These are phyloP conservation scores for Trichoderma brevicompactum DNA, from an alignment of 2,329 filamentous ascomycete genomes.

Conservation along the genomic window DNA sequence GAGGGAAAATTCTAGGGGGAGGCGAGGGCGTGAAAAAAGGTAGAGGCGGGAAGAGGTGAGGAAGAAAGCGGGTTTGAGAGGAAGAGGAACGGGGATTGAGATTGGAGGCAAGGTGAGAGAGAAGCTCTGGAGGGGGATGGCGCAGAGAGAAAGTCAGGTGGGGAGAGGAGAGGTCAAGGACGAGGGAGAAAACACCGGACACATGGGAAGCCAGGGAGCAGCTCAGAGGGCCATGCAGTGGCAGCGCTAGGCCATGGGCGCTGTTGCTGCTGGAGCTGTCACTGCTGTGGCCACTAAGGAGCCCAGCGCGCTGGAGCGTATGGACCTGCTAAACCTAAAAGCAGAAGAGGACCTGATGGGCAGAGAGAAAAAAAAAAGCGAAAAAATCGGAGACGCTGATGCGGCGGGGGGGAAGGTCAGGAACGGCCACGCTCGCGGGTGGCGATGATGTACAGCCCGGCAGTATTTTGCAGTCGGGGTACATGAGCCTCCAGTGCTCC, in stretches of 20 bases:
- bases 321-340: slow-evolving; percentile 23
- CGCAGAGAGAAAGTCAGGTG: slow-evolving; percentile 29
- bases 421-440: slow-evolving; percentile 20
- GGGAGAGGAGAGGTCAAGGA: slow-evolving; percentile 23
- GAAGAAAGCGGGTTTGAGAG: slow-evolving; percentile 30
- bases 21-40: slow-evolving; percentile 27
- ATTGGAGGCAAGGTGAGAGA: slow-evolving; percentile 32
- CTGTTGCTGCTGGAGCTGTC: slow-evolving; percentile 5
- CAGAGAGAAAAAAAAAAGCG: background rate
- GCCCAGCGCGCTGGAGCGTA: slow-evolving; percentile 7
- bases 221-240: slow-evolving; percentile 1
- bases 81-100: slow-evolving; percentile 27
- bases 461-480: background rate
- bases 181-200: slow-evolving; percentile 31
- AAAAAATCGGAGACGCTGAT: slow-evolving; percentile 1
- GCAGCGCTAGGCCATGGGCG: background rate
- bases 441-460: background rate
- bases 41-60: slow-evolving; percentile 38
- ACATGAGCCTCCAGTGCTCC: slow-evolving; percentile 3
- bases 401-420: slow-evolving; percentile 10
- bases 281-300: slow-evolving; percentile 15
- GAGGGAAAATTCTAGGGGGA: slow-evolving; percentile 36
- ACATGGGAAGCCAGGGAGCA: slow-evolving; percentile 27
- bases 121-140: slow-evolving; percentile 24
- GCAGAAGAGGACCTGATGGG: background rate